These are phyloP conservation scores for Ascocoryne sarcoides DNA, from an alignment of 2,329 filamentous ascomycete species.

Conservation along the genomic window DNA sequence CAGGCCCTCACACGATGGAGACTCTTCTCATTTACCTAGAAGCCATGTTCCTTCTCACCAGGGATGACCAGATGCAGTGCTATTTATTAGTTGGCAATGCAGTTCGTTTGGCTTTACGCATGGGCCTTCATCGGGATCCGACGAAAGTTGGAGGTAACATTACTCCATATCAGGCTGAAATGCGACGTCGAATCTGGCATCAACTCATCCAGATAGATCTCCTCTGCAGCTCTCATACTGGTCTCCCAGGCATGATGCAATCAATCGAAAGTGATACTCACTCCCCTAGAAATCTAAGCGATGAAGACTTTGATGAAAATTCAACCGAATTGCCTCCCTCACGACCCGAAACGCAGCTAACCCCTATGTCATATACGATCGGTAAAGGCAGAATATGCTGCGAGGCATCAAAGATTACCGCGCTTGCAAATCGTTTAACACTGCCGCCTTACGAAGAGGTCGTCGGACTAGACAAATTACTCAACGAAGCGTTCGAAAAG, in stretches of 20 bases:
- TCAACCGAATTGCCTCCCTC: constrained; percentile 45
- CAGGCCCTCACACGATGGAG: constrained; percentile 39
- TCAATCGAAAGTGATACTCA: constrained; percentile 54
- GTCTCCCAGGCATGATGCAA: constrained; percentile 57
- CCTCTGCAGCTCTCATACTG: constrained; percentile 58
- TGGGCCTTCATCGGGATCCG: constrained; percentile 47
- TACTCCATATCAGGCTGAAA: constrained; percentile 68
- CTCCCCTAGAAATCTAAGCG: constrained; percentile 52
- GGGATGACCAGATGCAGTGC: constrained; percentile 42
- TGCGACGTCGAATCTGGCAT: constrained; percentile 52
- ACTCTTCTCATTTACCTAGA: constrained; percentile 42
- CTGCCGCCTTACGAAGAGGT: constrained; percentile 42
- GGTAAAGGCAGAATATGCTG: constrained; percentile 40
- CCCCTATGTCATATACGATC: constrained; percentile 46
- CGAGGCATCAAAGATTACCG: constrained; percentile 42
- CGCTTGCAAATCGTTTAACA: constrained; percentile 40
- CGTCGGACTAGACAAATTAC: constrained; percentile 36
- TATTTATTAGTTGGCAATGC: constrained; percentile 43
- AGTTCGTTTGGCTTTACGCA: constrained; percentile 47
- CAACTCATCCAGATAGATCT: constrained; percentile 51
- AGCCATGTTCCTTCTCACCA: constrained; percentile 43
- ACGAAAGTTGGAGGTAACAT: constrained; percentile 36
- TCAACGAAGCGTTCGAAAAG: constrained; percentile 37
- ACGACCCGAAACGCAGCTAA: constrained; percentile 50
- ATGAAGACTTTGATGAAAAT: constrained; percentile 55